Evolutionary conservation across 169 alveolate genomes (phyloP).

Genomic region (Fabrea salina): DNA sequence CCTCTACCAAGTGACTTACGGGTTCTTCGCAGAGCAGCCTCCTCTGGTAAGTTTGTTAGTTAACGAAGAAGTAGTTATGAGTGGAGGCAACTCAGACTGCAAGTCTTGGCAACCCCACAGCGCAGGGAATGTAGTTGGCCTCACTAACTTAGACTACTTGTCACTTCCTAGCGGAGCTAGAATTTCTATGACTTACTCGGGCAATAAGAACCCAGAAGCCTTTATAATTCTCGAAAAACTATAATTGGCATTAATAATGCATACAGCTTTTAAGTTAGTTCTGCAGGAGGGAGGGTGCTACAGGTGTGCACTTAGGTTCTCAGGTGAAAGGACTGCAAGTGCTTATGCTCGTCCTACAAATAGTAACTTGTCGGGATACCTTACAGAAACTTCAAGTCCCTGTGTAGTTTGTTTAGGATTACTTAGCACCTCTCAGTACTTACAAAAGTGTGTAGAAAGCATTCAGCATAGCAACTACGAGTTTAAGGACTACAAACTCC

Average conservation of each 20-base stretch:
- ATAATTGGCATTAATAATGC: too few species aligned
- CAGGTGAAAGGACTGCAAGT: not conserved
- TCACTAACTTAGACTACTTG: constrained; percentile 59
- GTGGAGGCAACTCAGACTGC: too few species aligned
- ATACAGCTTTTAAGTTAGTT: too few species aligned
- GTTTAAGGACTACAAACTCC: constrained; percentile 38
- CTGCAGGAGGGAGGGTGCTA: constrained; percentile 31
- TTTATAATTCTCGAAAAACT: constrained; percentile 73
- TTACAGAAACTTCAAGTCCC: not conserved
- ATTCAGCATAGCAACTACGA: constrained; percentile 19
- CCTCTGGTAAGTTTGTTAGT: constrained; percentile 34
- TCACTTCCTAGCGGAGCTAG: constrained; percentile 82
- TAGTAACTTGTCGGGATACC: too few species aligned
- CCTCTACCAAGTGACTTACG: constrained; percentile 31
- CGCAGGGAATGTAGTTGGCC: constrained; percentile 56
- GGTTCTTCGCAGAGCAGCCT: constrained; percentile 7
- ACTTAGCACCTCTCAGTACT: not conserved
- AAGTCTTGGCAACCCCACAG: too few species aligned
- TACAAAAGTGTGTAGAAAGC: not conserved
- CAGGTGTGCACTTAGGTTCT: constrained; percentile 39
- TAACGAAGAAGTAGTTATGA: constrained; percentile 36
- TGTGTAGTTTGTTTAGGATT: constrained; percentile 49
- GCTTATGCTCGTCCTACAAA: not conserved
- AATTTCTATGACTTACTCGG: constrained; percentile 69
- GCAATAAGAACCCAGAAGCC: constrained; percentile 79